phyloP scores from a whole-genome alignment of 768 basidiomycete genomes.

The Brasilioporus rufonigricans region DNA sequence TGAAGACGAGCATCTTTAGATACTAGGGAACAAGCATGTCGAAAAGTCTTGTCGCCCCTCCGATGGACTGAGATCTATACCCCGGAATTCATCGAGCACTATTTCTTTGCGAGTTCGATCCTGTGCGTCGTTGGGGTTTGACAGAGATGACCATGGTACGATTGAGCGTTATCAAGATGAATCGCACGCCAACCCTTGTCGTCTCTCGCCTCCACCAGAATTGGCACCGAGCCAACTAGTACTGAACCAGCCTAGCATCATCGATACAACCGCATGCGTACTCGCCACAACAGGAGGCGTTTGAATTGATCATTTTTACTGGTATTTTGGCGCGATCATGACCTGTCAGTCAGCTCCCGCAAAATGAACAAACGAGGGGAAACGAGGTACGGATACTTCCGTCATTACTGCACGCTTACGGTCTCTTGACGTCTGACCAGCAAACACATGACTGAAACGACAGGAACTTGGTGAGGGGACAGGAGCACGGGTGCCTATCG shows the following conservation, averaged over 20 bases:
- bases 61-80: background rate
- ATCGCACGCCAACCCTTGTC: background rate
- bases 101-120: background rate
- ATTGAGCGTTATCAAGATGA: background rate
- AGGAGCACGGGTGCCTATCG: background rate
- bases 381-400: background rate
- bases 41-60: background rate
- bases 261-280: background rate
- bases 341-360: background rate
- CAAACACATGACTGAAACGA: background rate
- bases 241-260: background rate
- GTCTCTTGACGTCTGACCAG: background rate
- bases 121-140: background rate
- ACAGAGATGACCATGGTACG: background rate
- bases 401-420: background rate
- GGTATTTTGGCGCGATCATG: background rate
- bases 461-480: background rate
- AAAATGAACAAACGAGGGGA: background rate
- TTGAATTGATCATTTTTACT: background rate
- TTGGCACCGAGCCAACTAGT: background rate
- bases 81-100: background rate
- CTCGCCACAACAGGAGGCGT: conserved; percentile 1
- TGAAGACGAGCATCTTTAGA: background rate
- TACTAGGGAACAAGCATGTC: background rate
- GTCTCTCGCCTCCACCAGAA: background rate